These are phyloP conservation scores for Extremus antarcticus DNA, from an alignment of 495 filamentous ascomycete genomes.

Conservation along the genomic window DNA sequence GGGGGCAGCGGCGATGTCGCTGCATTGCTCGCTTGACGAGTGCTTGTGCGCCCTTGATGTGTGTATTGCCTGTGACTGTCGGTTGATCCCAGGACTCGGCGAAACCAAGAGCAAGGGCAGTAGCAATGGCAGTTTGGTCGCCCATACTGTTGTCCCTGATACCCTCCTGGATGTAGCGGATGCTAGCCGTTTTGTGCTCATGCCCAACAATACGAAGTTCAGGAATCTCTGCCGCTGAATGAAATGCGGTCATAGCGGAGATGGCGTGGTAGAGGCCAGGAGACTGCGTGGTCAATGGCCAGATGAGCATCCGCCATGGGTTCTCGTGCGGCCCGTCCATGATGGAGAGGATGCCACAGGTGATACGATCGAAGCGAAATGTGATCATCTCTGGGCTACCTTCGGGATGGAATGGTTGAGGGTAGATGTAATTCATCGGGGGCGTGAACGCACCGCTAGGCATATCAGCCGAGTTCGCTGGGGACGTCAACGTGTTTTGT, in stretches of 20 bases:
- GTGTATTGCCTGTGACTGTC: conserved; percentile 62
- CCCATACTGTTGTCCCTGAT: conserved; percentile 42
- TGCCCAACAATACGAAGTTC: conserved; percentile 54
- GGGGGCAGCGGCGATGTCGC: conserved; percentile 28
- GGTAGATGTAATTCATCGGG: conserved; percentile 25
- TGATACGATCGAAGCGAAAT: conserved; percentile 56
- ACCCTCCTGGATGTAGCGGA: conserved; percentile 45
- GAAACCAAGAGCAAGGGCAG: conserved; percentile 63
- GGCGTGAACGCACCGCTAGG: not conserved
- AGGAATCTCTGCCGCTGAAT: conserved; percentile 50
- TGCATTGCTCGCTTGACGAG: conserved; percentile 50
- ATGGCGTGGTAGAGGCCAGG: conserved; percentile 68
- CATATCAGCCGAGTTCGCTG: not conserved
- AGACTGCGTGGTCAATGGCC: conserved; percentile 56
- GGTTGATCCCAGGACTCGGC: conserved; percentile 71
- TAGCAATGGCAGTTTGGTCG: conserved; percentile 57
- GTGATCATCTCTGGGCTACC: conserved; percentile 55
- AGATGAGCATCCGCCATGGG: conserved; percentile 65
- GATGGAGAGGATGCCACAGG: conserved; percentile 67
- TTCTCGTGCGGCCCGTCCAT: conserved; percentile 65
- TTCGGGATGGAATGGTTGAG: conserved; percentile 37
- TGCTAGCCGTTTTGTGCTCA: conserved; percentile 60
- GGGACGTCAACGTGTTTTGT: not conserved
- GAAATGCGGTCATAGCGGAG: conserved; percentile 65
- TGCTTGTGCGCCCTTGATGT: conserved; percentile 59